A percentile compares a stretch with the other conserved stretches of the same genome.
Conservation (phyloP, 2,329 filamentous ascomycete genomes). For the Trichophyton rubrum region DNA sequence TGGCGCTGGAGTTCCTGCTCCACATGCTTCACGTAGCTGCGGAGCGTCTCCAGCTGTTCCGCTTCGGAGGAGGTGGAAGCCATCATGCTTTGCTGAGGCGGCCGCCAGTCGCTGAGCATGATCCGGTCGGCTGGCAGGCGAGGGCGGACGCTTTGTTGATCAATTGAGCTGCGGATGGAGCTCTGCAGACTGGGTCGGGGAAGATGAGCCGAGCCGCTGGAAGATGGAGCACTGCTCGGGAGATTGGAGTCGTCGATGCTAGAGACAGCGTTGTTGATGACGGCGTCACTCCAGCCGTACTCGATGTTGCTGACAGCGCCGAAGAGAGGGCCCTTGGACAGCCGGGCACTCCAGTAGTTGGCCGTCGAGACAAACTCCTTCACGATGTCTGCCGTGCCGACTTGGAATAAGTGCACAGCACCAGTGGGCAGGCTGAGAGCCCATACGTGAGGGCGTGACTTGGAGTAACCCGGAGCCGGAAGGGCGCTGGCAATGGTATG, state of each 20-base stretch:
- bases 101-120: slow-evolving; percentile 74
- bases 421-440: slow-evolving; percentile 83
- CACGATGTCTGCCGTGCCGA: slow-evolving; percentile 86
- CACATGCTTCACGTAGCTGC: slow-evolving; percentile 68
- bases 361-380: slow-evolving; percentile 87
- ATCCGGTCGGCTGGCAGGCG: slow-evolving; percentile 76
- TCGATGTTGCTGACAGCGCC: slow-evolving; percentile 95
- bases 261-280: slow-evolving; percentile 70
- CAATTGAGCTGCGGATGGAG: slow-evolving; percentile 53
- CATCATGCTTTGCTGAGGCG: slow-evolving; percentile 81
- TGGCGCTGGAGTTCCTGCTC: slow-evolving; percentile 77
- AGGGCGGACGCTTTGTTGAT: slow-evolving; percentile 49
- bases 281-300: slow-evolving; percentile 84
- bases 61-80: slow-evolving; percentile 64
- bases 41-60: slow-evolving; percentile 66
- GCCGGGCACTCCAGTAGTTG: slow-evolving; percentile 93
- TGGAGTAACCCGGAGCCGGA: slow-evolving; percentile 84
- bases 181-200: slow-evolving; percentile 45
- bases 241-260: slow-evolving; percentile 34
- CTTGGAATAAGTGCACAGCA: slow-evolving; percentile 95
- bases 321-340: slow-evolving; percentile 84
- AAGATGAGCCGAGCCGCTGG: neutral
- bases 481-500: slow-evolving; percentile 86
- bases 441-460: slow-evolving; percentile 82
- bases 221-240: slow-evolving; percentile 18